These are phyloP conservation scores for Cucurbita moschata DNA, from an alignment of 306 rosid genomes.

Conservation along the genomic window DNA sequence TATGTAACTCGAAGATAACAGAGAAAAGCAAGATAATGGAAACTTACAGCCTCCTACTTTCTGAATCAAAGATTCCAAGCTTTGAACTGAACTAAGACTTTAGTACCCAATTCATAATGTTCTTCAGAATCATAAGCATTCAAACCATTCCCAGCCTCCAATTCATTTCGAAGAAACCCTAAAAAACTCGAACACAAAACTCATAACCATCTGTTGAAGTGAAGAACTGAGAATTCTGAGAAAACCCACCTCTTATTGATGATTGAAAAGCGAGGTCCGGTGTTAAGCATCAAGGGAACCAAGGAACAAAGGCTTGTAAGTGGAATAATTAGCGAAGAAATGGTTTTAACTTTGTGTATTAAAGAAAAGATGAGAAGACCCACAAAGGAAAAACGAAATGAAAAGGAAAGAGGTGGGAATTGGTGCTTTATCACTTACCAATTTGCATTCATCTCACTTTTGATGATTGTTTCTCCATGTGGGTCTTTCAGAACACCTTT, in stretches of 20 bases:
- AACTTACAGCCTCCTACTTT: slow-evolving; percentile 2
- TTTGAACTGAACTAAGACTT: not conserved
- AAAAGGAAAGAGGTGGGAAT: not conserved
- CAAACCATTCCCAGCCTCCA: slow-evolving; percentile 8
- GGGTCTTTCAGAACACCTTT: slow-evolving; percentile 21
- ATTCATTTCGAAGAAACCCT: slow-evolving; percentile 17
- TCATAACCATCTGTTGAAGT: not conserved
- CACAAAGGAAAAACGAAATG: slow-evolving; percentile 14
- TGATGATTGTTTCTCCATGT: slow-evolving; percentile 28
- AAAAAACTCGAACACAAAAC: slow-evolving; percentile 3
- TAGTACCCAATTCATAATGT: not conserved
- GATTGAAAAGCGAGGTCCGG: slow-evolving; percentile 39
- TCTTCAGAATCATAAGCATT: slow-evolving; percentile 5
- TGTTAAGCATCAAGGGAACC: slow-evolving; percentile 77
- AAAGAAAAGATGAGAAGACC: slow-evolving; percentile 21
- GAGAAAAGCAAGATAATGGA: not conserved
- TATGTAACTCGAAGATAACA: not conserved
- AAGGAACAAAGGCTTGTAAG: slow-evolving; percentile 23
- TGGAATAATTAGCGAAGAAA: slow-evolving; percentile 30
- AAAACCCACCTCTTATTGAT: slow-evolving; percentile 29
- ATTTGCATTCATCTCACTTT: slow-evolving; percentile 21
- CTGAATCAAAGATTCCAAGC: not conserved
- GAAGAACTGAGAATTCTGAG: slow-evolving; percentile 1
- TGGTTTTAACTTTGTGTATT: slow-evolving; percentile 26
- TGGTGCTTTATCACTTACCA: slow-evolving; percentile 25